These are phyloP conservation scores for Dacryopinax spathularia DNA, from an alignment of 768 basidiomycete genomes.

Conservation along the genomic window DNA sequence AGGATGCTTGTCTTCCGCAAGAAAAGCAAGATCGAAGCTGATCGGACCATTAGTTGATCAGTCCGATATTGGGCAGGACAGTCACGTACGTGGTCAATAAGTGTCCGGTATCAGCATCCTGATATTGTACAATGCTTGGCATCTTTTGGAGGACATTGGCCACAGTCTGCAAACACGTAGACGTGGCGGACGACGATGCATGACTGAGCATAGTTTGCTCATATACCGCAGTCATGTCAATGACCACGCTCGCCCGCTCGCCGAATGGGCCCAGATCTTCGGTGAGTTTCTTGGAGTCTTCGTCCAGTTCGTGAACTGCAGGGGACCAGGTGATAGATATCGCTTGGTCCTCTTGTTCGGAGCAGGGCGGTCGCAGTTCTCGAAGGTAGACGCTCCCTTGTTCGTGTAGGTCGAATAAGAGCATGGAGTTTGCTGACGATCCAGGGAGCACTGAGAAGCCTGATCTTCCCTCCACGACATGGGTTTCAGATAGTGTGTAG, in stretches of 20 bases:
- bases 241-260: slow-evolving; percentile 30
- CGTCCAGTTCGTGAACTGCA: not conserved
- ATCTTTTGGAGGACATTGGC: slow-evolving; percentile 41
- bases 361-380: not conserved
- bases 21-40: slow-evolving; percentile 52
- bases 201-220: slow-evolving; percentile 15
- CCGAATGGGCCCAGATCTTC: not conserved
- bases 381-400: not conserved
- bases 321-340: not conserved
- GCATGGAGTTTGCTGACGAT: not conserved
- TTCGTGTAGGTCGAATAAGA: not conserved
- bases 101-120: slow-evolving; percentile 35
- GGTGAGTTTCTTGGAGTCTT: not conserved
- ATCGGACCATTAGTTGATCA: not conserved
- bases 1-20: slow-evolving; percentile 36
- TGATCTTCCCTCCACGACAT: not conserved
- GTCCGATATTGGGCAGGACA: not conserved
- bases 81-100: slow-evolving; percentile 45
- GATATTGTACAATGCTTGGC: slow-evolving; percentile 42
- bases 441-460: not conserved
- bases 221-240: slow-evolving; percentile 41
- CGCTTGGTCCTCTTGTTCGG: not conserved
- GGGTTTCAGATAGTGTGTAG: not conserved
- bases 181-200: slow-evolving; percentile 3
- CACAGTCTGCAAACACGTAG: slow-evolving; percentile 24